Evolutionary conservation across 2,329 filamentous ascomycete genomes (phyloP).

Genomic region (Aspergillus bombycis): DNA sequence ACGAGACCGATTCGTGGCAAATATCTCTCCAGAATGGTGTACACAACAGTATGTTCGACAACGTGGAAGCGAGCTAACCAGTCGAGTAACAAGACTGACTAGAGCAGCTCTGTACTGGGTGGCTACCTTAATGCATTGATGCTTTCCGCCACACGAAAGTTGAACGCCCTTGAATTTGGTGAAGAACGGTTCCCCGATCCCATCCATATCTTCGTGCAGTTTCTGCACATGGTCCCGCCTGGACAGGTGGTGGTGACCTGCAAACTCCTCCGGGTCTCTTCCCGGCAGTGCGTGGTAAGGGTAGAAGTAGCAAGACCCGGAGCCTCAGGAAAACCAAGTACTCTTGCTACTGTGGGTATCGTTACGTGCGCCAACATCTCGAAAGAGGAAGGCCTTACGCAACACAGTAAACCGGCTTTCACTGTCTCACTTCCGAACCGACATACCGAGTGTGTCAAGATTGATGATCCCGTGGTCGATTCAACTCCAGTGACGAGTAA

Average conservation of each 20-base stretch:
- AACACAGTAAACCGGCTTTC: constrained; percentile 3
- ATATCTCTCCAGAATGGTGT: constrained; percentile 24
- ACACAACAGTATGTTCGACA: constrained; percentile 26
- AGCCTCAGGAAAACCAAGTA: background rate
- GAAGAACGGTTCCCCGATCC: constrained; percentile 20
- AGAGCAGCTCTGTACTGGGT: constrained; percentile 25
- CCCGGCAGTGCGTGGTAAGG: constrained; percentile 23
- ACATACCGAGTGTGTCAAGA: constrained; percentile 21
- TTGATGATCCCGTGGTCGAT: constrained; percentile 27
- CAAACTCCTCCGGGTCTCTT: constrained; percentile 17
- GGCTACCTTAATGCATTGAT: constrained; percentile 25
- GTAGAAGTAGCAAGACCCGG: constrained; percentile 14
- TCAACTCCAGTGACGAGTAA: constrained; percentile 26
- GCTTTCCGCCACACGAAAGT: constrained; percentile 21
- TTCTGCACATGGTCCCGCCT: constrained; percentile 22
- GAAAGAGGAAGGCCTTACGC: constrained; percentile 23
- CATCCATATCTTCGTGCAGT: constrained; percentile 26
- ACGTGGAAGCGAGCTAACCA: background rate
- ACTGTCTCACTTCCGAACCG: constrained; percentile 14
- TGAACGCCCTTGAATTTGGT: constrained; percentile 15
- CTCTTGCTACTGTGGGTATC: constrained; percentile 15
- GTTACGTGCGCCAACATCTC: constrained; percentile 21
- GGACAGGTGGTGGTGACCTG: constrained; percentile 21
- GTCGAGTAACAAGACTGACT: constrained; percentile 13
- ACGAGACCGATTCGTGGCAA: constrained; percentile 17